Percentiles rank a stretch among this genome's conserved stretches.
Evolutionary conservation across 768 basidiomycete genomes (phyloP).

Genomic region (Lactarius vividus): DNA sequence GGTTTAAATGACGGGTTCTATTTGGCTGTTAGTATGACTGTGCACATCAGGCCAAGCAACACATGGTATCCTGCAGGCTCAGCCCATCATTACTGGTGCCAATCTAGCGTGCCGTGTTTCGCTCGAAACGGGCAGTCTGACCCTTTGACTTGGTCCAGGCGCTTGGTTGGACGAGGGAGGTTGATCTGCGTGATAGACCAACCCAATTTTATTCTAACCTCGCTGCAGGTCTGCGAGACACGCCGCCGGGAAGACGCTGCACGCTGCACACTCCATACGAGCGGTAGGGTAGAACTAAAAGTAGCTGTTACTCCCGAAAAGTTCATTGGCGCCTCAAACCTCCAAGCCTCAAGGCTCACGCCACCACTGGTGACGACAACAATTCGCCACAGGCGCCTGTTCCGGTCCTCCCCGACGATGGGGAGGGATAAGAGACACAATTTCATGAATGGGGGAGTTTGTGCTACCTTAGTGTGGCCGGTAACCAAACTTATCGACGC

Average conservation of each 20-base stretch:
- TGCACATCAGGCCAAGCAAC: constrained; percentile 8
- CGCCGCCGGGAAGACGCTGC: background rate
- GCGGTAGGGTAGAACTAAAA: background rate
- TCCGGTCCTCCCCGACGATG: constrained; percentile 1
- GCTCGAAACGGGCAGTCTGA: constrained; percentile 6
- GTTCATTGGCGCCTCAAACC: constrained; percentile 3
- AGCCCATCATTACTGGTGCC: constrained; percentile 2
- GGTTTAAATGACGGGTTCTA: background rate
- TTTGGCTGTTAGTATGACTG: background rate
- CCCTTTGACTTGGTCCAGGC: constrained; percentile 5
- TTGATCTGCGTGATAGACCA: constrained; percentile 5
- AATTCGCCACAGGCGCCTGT: constrained; percentile 11
- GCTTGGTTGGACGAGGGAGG: background rate
- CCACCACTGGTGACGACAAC: constrained; percentile 12
- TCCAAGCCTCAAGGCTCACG: constrained; percentile 15
- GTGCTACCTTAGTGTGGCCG: background rate
- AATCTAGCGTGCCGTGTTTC: constrained; percentile 1
- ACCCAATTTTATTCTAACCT: background rate
- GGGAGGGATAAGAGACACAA: background rate
- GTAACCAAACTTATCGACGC: background rate
- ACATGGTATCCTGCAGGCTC: constrained; percentile 22
- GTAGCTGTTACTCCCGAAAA: background rate
- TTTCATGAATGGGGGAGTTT: background rate
- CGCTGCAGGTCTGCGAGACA: constrained; percentile 8
- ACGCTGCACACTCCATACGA: background rate